Conservation (phyloP, 495 filamentous ascomycete species). For the Oleoguttula mirabilis region DNA sequence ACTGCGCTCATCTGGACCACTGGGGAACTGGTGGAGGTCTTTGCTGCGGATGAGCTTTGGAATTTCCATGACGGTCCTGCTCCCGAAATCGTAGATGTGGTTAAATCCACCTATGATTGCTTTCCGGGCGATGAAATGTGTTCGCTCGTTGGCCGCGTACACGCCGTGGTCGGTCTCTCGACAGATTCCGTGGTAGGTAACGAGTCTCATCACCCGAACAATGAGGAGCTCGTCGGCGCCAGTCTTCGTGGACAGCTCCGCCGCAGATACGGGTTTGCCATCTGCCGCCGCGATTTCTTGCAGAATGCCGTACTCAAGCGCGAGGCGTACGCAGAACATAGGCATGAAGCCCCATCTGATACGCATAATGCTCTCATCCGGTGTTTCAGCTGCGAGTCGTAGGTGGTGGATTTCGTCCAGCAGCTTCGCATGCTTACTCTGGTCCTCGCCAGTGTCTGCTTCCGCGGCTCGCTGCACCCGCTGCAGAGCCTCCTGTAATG, state of each 20-base stretch:
- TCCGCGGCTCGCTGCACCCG: constrained; percentile 1
- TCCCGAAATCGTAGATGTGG: constrained; percentile 3
- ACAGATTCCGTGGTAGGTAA: not conserved
- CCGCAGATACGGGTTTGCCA: not conserved
- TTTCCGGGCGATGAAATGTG: not conserved
- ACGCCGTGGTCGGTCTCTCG: not conserved
- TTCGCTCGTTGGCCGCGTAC: constrained; percentile 6
- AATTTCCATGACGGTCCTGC: constrained; percentile 2
- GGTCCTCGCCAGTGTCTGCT: constrained; percentile 4
- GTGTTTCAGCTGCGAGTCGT: constrained; percentile 1
- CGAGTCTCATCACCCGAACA: constrained; percentile 5
- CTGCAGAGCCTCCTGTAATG: not conserved
- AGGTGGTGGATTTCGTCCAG: constrained; percentile 4
- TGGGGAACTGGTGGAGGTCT: constrained; percentile 5
- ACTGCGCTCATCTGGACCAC: constrained; percentile 2
- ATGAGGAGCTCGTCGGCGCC: not conserved
- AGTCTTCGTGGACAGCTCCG: constrained; percentile 3
- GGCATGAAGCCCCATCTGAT: constrained; percentile 4
- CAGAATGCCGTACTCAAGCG: constrained; percentile 8
- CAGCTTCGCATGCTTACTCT: constrained; percentile 1
- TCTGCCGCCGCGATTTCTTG: not conserved
- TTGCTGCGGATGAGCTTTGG: not conserved
- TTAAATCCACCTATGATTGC: not conserved
- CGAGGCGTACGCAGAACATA: constrained; percentile 3
- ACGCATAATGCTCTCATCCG: constrained; percentile 1